Conservation (phyloP, 345 rosid genomes). For the Melastoma malabathricum region DNA sequence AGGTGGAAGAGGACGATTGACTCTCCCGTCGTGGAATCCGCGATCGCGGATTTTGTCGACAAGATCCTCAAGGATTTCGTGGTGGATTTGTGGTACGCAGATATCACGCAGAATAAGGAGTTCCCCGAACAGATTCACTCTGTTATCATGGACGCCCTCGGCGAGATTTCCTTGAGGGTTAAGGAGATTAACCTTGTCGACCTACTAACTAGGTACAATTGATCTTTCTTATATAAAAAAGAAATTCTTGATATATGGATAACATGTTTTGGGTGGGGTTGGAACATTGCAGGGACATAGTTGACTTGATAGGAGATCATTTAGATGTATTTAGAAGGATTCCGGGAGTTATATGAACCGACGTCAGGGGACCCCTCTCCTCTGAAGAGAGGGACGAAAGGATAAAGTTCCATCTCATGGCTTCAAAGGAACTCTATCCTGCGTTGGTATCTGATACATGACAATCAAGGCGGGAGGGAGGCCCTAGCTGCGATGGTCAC, state of each 20-base stretch:
- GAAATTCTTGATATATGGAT: background rate
- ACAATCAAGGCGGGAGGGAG: too few relatives aligned
- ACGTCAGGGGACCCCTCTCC: constrained; percentile 79
- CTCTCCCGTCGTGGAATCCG: constrained; percentile 75
- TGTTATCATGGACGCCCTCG: constrained; percentile 79
- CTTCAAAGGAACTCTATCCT: constrained; percentile 91
- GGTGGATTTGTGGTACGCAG: constrained; percentile 77
- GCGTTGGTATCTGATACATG: too few relatives aligned
- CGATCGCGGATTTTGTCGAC: constrained; percentile 56
- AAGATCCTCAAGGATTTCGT: constrained; percentile 81
- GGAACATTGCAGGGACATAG: constrained; percentile 67
- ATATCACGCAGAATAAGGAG: constrained; percentile 82
- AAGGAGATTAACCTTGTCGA: constrained; percentile 81
- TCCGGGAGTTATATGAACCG: constrained; percentile 75
- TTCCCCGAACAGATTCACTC: constrained; percentile 71
- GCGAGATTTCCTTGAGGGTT: constrained; percentile 73
- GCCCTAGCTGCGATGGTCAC: too few relatives aligned
- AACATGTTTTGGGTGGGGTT: too few relatives aligned
- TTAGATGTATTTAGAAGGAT: constrained; percentile 86
- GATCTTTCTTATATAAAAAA: background rate
- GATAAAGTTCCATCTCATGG: constrained; percentile 75
- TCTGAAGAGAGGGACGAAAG: constrained; percentile 92
- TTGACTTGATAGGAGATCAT: constrained; percentile 85
- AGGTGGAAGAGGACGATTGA: constrained; percentile 82
- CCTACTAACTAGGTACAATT: constrained; percentile 56